Conservation (phyloP, 257 asterid species). For the Asclepias syriaca region DNA sequence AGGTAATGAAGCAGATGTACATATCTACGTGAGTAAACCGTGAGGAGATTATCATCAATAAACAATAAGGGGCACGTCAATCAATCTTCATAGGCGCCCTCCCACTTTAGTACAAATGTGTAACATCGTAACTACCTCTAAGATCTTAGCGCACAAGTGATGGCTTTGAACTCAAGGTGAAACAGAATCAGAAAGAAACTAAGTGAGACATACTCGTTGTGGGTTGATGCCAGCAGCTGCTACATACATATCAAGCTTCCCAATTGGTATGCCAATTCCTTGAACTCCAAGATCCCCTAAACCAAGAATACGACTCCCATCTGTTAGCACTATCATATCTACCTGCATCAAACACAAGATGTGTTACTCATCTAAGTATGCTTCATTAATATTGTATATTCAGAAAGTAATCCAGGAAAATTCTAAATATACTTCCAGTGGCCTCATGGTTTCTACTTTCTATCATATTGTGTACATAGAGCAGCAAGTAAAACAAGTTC, state of each 20-base stretch:
- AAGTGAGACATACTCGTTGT: slow-evolving; percentile 62
- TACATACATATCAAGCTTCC: slow-evolving; percentile 98
- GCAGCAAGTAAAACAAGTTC: neutral
- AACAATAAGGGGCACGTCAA: neutral
- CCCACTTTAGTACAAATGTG: neutral
- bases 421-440: neutral
- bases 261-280: slow-evolving; percentile 97
- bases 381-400: neutral
- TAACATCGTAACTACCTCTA: neutral
- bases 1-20: neutral
- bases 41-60: neutral
- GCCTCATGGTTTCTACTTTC: neutral
- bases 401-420: neutral
- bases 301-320: slow-evolving; percentile 99
- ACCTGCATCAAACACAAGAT: slow-evolving; percentile 52
- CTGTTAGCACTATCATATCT: slow-evolving; percentile 97
- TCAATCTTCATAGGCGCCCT: neutral
- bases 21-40: neutral
- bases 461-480: neutral
- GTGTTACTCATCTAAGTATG: neutral
- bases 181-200: slow-evolving; percentile 5
- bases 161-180: slow-evolving; percentile 4
- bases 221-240: slow-evolving; percentile 99
- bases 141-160: neutral
- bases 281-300: slow-evolving; percentile 99